Evolutionary conservation across 352 stramenopile species (phyloP), one percentile per base, ranked within the genome.

Genomic region (Globisporangium spiculum): DNA sequence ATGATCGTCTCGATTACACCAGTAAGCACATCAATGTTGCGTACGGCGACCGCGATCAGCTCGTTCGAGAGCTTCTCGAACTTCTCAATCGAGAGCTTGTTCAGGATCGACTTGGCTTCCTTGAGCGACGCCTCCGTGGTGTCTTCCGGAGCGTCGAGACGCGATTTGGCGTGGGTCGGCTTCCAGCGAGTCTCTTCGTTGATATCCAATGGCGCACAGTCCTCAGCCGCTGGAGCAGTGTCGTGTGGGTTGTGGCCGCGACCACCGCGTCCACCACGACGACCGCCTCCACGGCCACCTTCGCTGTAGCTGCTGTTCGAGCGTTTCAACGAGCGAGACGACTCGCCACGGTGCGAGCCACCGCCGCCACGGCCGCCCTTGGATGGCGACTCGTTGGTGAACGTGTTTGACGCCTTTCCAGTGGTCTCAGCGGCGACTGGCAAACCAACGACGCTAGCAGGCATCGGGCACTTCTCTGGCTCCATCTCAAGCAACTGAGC

Each of bases 31-130:
- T 92, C 86, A 9, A 91, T 67, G 38, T 81, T 83, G 18, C 81
- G 87, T 67, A 98, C 94, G 5, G 91, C 93, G 48, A 98, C 92
- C 12, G 91, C 76, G 68, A 98, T 93, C 38, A 99, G 91, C 54
- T 93, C 81, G 53, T 93, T 81, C 24, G 91, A 98, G 32, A 99
- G 79, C 70, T 97, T 97, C 64, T 98, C 93, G 61, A 99, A 98
- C 67, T 98, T 99, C 54, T 98, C 98, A 38, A 98, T 89, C 54
- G 93, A 98, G 52, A 99, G 83, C 81, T 99, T 98, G 88, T 99
- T 99, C 22, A 99, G 75, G 62, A 99, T 97, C 41, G 96, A 71
- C 62, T 97, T 91, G 38, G 91, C 92, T 69, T 96, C 89, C 70
- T 91, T 89, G 52, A 98, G 68, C 32, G 88, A 92, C 32, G 89